Base-by-base conservation (phyloP, 768 basidiomycete species). In the Strobilomyces confusus region DNA sequence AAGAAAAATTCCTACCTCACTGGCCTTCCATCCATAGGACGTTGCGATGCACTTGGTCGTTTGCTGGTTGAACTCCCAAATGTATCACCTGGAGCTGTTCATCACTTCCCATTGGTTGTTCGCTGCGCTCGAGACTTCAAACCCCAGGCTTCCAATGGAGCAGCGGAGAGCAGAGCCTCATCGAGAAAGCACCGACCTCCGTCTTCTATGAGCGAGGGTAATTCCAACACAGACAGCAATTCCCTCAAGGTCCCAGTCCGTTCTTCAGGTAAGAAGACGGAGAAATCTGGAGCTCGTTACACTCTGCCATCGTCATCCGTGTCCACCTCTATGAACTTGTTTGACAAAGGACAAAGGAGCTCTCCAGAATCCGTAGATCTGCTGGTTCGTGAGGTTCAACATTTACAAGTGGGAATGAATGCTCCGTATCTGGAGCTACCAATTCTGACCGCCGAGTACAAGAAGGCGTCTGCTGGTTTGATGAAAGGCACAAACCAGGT, bases 31-130 rank as follows among this genome's bases (percentile, higher is more conserved):
- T n/a, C n/a, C n/a, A n/a, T n/a, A n/a, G n/a, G n/a, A n/a, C n/a
- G n/a, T 19, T 55, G 49, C 9, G 54, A 55, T 13, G 49, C 49
- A 19, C 15, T 55, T 7, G 49, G 54, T 14, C 49, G 54, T n/a
- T 12, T 55, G 1, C 20, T 52, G 17, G 54, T 55, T 14, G 15
- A 52, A 8, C 15, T 55, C 9, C 54, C 49, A 15, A 14, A 26
- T 26, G 26, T 55, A 9, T 26, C 49, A 14, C 12, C 30, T 2
- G 13, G 22, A 23, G 13, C 9, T 0, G 8, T 41, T 8, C 11
- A 14, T 1, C 9, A 26, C 22, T 3, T 52, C 37, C 20, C 44
- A 15, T 30, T 52, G 2, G 50, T 55, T 34, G 20, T n/a, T 5
- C 54, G 11, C 20, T 2, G 38, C 12, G 12, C 26, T 26, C n/a